Evolutionary conservation across 345 rosid species (phyloP).

Genomic region (Gynandropsis gynandra): DNA sequence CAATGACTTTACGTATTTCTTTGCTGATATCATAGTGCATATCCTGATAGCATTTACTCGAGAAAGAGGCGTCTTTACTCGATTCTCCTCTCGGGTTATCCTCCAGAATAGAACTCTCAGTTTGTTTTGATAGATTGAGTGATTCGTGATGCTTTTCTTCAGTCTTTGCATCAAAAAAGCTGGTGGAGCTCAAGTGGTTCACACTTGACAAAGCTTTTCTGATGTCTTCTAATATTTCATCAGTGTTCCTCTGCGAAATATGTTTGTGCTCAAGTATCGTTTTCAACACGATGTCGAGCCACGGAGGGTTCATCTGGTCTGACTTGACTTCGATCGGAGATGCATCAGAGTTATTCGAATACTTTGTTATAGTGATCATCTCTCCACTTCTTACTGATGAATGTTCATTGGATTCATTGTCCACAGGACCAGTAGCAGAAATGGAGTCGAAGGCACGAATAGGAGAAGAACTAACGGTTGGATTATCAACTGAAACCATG

Average conservation of each 20-base stretch:
- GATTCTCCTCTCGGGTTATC: conserved; percentile 18
- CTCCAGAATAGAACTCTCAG: conserved; percentile 17
- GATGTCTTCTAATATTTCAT: conserved; percentile 52
- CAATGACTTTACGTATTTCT: conserved; percentile 52
- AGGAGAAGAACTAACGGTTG: conserved; percentile 32
- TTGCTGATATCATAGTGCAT: conserved; percentile 40
- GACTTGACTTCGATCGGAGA: conserved; percentile 26
- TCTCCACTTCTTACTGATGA: conserved; percentile 29
- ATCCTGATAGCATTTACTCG: conserved; percentile 23
- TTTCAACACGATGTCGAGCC: conserved; percentile 47
- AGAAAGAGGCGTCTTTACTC: conserved; percentile 15
- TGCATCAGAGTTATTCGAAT: conserved; percentile 21
- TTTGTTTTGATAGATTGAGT: conserved; percentile 22
- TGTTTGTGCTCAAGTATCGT: conserved; percentile 40
- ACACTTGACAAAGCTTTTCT: conserved; percentile 39
- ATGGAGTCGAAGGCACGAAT: conserved; percentile 25
- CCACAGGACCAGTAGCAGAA: conserved; percentile 28
- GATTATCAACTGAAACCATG: conserved; percentile 38
- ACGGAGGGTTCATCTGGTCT: conserved; percentile 22
- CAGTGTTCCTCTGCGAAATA: conserved; percentile 32
- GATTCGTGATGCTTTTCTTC: conserved; percentile 15
- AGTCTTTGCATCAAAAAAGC: conserved; percentile 18
- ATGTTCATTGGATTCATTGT: conserved; percentile 28
- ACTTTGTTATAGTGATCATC: conserved; percentile 27
- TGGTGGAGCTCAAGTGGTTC: conserved; percentile 18